Evolutionary conservation across 331 rosid species (phyloP).

Genomic region (Ulmus americana): DNA sequence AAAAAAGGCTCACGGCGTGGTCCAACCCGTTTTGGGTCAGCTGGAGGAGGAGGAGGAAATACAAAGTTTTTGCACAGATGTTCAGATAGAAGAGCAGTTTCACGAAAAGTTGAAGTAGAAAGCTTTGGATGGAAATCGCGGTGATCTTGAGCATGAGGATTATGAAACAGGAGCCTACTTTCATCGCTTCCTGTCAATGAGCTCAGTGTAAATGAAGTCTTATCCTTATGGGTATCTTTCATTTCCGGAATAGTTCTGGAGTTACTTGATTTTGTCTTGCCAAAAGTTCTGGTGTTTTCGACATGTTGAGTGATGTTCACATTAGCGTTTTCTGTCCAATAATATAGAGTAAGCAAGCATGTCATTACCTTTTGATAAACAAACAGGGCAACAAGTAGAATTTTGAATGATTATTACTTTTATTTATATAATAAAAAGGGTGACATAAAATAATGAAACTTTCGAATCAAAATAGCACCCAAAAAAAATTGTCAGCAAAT

Average conservation of each 20-base stretch:
- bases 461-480: constrained; percentile 5
- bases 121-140: constrained; percentile 26
- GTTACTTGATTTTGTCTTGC: constrained; percentile 19
- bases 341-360: constrained; percentile 21
- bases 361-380: not conserved
- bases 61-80: constrained; percentile 63
- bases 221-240: constrained; percentile 29
- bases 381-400: constrained; percentile 2
- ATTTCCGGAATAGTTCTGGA: constrained; percentile 26
- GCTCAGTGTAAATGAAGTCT: constrained; percentile 26
- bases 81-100: constrained; percentile 28
- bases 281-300: constrained; percentile 36
- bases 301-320: constrained; percentile 41
- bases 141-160: constrained; percentile 20
- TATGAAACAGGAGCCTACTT: constrained; percentile 12
- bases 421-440: no score
- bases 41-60: constrained; percentile 85
- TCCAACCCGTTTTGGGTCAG: constrained; percentile 62
- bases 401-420: no score
- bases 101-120: constrained; percentile 15
- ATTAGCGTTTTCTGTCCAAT: constrained; percentile 49
- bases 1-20: constrained; percentile 75
- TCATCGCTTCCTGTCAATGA: constrained; percentile 22
- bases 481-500: not conserved
- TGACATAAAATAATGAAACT: not conserved